Evolutionary conservation across 805 yeast genomes (phyloP), one percentile per base, ranked within the genome.

Genomic region (Candida succiphila): DNA sequence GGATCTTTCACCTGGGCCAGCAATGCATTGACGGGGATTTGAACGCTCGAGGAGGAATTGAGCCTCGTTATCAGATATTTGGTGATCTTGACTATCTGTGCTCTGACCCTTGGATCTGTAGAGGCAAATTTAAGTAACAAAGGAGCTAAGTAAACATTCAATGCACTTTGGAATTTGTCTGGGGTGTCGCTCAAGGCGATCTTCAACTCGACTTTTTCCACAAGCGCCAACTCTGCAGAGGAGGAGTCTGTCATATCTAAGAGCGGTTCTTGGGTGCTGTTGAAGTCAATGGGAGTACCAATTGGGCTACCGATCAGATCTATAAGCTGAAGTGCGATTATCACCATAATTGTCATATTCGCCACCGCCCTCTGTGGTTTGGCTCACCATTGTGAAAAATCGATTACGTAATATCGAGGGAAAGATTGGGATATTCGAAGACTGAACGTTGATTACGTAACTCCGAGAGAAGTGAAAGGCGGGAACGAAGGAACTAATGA

Each of bases 161-260:
- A 51, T 5, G 78, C 57, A 2, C 67, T 49, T 47, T 81, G 78
- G 35, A 87, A 69, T 46, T 80, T 81, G 3, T 56, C 65, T 30
- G 78, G 81, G 0, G 78, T 62, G 31, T 71, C 72, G 0, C 96
- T 84, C 27, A 89, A 59, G 1, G 94, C 89, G 15, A 89, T 64
- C 26, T 85, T 63, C 31, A 88, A 69, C 53, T 88, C 96, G 1
- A 84, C 96, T 49, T 78, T 81, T 46, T 78, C 76, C 25, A 84
- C 67, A 36, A 83, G 57, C 1, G 69, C 64, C 30, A 77, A 54
- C 46, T 84, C 94, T 25, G 67, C 58, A 27, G 56, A n/a, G n/a
- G n/a, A n/a, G n/a, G n/a, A n/a, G n/a, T n/a, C n/a, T n/a, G n/a
- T n/a, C n/a, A n/a, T n/a, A n/a, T n/a, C n/a, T n/a, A n/a, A n/a